These are phyloP conservation scores for Pseudopithomyces maydicus DNA, from an alignment of 2,329 filamentous ascomycete species.

Conservation along the genomic window DNA sequence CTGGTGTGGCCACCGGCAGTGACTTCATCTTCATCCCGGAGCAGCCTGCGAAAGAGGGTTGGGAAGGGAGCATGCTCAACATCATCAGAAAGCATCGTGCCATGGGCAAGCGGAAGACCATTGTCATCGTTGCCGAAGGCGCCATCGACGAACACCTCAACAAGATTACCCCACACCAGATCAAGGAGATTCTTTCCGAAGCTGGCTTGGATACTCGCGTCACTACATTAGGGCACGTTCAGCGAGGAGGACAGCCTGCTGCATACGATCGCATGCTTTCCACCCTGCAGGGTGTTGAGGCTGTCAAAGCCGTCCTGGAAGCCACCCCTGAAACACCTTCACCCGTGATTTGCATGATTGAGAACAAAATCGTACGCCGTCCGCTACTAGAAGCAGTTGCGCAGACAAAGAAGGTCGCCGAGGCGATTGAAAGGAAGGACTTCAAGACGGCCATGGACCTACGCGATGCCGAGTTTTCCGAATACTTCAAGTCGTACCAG, in stretches of 20 bases:
- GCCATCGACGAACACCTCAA: slow-evolving; percentile 73
- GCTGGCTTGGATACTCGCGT: slow-evolving; percentile 90
- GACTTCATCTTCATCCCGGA: slow-evolving; percentile 98
- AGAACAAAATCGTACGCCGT: slow-evolving; percentile 95
- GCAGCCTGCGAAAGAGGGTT: slow-evolving; percentile 83
- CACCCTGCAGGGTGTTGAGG: slow-evolving; percentile 72
- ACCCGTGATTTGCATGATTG: slow-evolving; percentile 93
- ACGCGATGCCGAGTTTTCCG: slow-evolving; percentile 89
- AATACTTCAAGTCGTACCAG: slow-evolving; percentile 88
- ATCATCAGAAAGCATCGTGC: slow-evolving; percentile 70
- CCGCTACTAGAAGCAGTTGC: slow-evolving; percentile 87
- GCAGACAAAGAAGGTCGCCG: slow-evolving; percentile 82
- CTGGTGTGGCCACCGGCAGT: slow-evolving; percentile 90
- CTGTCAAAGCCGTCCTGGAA: slow-evolving; percentile 39
- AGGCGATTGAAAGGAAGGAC: slow-evolving; percentile 81
- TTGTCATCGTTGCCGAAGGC: slow-evolving; percentile 96
- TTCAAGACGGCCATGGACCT: slow-evolving; percentile 87
- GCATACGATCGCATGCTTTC: slow-evolving; percentile 93
- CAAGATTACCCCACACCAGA: slow-evolving; percentile 79
- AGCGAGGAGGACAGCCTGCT: slow-evolving; percentile 88
- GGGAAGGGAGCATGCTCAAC: slow-evolving; percentile 62
- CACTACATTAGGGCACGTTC: slow-evolving; percentile 95
- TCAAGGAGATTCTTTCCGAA: slow-evolving; percentile 86
- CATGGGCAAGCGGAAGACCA: slow-evolving; percentile 94
- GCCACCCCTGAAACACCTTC: slow-evolving; percentile 82